phyloP scores from a whole-genome alignment of 1,284 basidiomycete species.

The Leccinum insigne region DNA sequence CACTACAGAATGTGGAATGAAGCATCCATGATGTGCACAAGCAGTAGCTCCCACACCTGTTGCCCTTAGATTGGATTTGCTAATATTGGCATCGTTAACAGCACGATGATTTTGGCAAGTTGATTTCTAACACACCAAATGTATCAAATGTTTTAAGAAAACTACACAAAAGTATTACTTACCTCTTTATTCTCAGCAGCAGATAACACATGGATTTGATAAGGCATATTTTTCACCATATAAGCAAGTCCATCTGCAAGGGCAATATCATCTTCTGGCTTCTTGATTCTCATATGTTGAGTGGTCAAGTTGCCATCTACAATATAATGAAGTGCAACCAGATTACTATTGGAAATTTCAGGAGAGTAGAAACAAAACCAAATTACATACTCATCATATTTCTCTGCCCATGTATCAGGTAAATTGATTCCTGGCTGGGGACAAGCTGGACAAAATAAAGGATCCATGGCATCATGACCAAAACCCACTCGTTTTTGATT shows the following conservation, averaged over 20 bases:
- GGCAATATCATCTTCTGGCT: constrained; percentile 10
- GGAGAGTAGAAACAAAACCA: background rate
- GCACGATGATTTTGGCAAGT: constrained; percentile 18
- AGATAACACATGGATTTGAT: no score
- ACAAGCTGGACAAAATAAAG: constrained; percentile 16
- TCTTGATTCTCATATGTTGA: constrained; percentile 16
- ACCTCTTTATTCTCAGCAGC: background rate
- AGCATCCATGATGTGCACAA: constrained; percentile 14
- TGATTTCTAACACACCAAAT: constrained; percentile 6
- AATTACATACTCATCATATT: background rate
- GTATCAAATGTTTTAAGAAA: background rate
- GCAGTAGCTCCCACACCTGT: constrained; percentile 7
- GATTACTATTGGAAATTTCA: background rate
- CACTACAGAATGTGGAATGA: constrained; percentile 15
- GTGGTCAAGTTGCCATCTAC: constrained; percentile 20
- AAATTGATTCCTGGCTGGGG: constrained; percentile 15
- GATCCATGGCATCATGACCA: constrained; percentile 1
- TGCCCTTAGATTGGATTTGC: constrained; percentile 9
- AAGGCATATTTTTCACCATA: constrained; percentile 7
- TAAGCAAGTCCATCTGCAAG: constrained; percentile 16
- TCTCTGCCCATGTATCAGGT: background rate
- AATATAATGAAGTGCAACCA: constrained; percentile 5
- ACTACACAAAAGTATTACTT: background rate
- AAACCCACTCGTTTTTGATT: constrained; percentile 7
- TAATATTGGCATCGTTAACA: constrained; percentile 10